Conservation (phyloP, 805 yeast species). For the Metschnikowia hibisci region DNA sequence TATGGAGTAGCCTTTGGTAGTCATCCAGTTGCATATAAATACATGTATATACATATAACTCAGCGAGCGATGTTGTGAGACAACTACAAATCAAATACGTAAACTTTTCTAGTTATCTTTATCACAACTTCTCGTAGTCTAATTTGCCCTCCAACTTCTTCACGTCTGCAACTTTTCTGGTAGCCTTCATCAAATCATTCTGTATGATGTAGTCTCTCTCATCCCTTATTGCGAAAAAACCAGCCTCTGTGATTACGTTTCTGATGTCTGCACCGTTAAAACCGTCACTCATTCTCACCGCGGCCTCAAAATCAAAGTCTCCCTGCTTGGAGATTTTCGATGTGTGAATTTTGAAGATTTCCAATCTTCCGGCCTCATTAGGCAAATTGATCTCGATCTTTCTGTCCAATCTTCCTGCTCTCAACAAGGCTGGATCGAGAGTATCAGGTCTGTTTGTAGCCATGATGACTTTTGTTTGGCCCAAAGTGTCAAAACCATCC, state of each 20-base stretch:
- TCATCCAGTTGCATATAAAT: slow-evolving; percentile 6
- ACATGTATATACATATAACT: slow-evolving; percentile 13
- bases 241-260: slow-evolving; percentile 97
- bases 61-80: neutral
- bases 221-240: slow-evolving; percentile 96
- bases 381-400: slow-evolving; percentile 95
- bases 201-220: slow-evolving; percentile 94
- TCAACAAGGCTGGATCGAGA: slow-evolving; percentile 90
- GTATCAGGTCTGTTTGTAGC: slow-evolving; percentile 99
- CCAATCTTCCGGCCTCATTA: slow-evolving; percentile 91
- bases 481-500: slow-evolving; percentile 97
- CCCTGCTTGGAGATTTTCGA: slow-evolving; percentile 83
- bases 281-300: slow-evolving; percentile 98
- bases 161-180: slow-evolving; percentile 92
- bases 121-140: slow-evolving; percentile 86
- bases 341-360: slow-evolving; percentile 90
- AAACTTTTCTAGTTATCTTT: neutral
- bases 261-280: slow-evolving; percentile 98
- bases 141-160: slow-evolving; percentile 95
- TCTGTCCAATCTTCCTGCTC: slow-evolving; percentile 97
- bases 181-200: slow-evolving; percentile 95
- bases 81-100: neutral
- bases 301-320: slow-evolving; percentile 94
- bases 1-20: neutral
- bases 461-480: slow-evolving; percentile 96